Evolutionary conservation across 805 yeast genomes (phyloP).

Genomic region (Cephaloascus fragrans): DNA sequence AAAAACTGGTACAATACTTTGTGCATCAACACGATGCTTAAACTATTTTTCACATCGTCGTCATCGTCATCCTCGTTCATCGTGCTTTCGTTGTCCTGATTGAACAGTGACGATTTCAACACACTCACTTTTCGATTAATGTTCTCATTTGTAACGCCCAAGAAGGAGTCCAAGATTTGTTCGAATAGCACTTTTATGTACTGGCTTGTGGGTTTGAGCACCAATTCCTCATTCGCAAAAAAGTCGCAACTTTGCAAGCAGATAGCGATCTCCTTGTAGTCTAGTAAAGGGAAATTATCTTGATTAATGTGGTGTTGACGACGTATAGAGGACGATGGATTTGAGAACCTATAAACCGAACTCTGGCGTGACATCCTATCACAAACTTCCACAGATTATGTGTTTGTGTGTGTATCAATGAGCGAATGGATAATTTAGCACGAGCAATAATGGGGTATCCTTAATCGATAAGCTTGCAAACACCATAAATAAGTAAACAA

Average conservation of each 20-base stretch:
- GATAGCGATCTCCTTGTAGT: conserved; percentile 44
- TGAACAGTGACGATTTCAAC: not conserved
- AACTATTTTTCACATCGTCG: conserved; percentile 22
- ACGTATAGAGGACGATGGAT: conserved; percentile 2
- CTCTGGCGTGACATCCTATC: conserved; percentile 24
- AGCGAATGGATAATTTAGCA: no score
- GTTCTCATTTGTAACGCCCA: conserved; percentile 26
- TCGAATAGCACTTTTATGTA: conserved; percentile 46
- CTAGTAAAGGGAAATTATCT: conserved; percentile 57
- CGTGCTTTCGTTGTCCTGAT: conserved; percentile 4
- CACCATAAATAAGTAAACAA: no score
- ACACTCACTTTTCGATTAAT: not conserved
- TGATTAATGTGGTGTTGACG: conserved; percentile 16
- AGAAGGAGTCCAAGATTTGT: conserved; percentile 51
- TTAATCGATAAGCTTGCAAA: no score
- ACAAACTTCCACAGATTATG: no score
- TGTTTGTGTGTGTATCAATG: no score
- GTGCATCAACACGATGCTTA: conserved; percentile 46
- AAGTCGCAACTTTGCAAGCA: conserved; percentile 57
- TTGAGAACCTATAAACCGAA: conserved; percentile 18
- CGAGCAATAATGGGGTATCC: no score
- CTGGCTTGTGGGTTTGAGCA: conserved; percentile 46
- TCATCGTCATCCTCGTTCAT: conserved; percentile 16
- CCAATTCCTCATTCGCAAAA: conserved; percentile 47
- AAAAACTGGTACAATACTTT: conserved; percentile 53